Base-by-base conservation (phyloP, 2,329 filamentous ascomycete species). In the Niveomyces coronatus region DNA sequence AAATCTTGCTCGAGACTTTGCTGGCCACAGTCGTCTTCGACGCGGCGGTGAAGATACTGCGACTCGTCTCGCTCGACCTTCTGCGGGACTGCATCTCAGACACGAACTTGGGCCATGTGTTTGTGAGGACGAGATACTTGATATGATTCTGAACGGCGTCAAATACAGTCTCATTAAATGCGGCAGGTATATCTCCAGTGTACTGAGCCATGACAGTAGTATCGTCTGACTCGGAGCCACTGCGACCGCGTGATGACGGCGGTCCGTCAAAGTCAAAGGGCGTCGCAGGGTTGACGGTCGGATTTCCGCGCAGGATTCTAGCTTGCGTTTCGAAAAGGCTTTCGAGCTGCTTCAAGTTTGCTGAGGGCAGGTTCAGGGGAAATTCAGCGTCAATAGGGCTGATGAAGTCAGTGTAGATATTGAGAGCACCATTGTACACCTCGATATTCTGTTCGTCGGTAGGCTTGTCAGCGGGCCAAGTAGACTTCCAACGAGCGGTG, bases 371-470 rank as follows among this genome's bases (percentile, higher is more conserved):
- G 45, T 74, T 74, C 45, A 73, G 58, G 4, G 67, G 67, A 42
- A 71, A 71, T 31, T 64, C 57, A 13, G 70, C 68, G 22, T 68
- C 65, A 7, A 54, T 52, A 2, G 61, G 53, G 33, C 64, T 64
- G 48, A 73, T 58, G 40, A 68, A 68, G 15, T 61, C 60, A 30
- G 59, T 57, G 46, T 67, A 74, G 48, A 74, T 70, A 26, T 62
- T 53, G 4, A 70, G 54, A 1, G 67, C 70, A 15, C 57, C 56
- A 43, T 64, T 62, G 50, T 65, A 74, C 11, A 30, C 36, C 14
- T 36, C 28, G 9, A 39, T 22, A 6, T 9, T 39, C 18, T 32
- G 23, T 5, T 38, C 35, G 4, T 31, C 27, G 9, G 31, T 31
- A 4, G 11, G 31, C 19, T 35, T 29, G 11, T 24, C 27, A 8